phyloP scores from a whole-genome alignment of 2,329 filamentous ascomycete species.

The Aaosphaeria arxii region DNA sequence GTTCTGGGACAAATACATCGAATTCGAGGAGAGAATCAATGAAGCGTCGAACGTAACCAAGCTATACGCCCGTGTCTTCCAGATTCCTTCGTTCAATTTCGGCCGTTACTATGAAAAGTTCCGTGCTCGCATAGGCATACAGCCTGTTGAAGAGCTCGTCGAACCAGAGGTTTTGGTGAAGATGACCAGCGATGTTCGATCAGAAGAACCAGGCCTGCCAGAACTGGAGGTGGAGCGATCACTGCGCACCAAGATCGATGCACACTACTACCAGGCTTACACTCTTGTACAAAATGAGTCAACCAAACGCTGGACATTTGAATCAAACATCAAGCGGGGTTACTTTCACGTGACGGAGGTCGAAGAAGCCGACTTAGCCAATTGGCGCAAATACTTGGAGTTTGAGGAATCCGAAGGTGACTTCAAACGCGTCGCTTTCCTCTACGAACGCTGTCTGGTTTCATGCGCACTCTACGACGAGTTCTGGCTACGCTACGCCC shows the following conservation, averaged over 20 bases:
- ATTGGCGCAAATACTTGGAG: conserved; percentile 96
- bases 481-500: conserved; percentile 95
- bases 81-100: conserved; percentile 94
- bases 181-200: conserved; percentile 70
- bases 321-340: conserved; percentile 89
- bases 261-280: conserved; percentile 77
- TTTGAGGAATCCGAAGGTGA: conserved; percentile 88
- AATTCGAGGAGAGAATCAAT: conserved; percentile 82
- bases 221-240: conserved; percentile 82
- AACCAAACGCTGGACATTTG: conserved; percentile 90
- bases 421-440: conserved; percentile 69
- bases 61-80: conserved; percentile 77
- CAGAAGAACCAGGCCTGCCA: conserved; percentile 61
- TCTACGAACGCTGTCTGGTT: conserved; percentile 92
- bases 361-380: conserved; percentile 76
- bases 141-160: conserved; percentile 71
- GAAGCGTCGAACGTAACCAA: conserved; percentile 65
- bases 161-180: conserved; percentile 64
- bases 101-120: conserved; percentile 92
- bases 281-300: conserved; percentile 81
- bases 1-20: conserved; percentile 99
- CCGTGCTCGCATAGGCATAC: conserved; percentile 57
- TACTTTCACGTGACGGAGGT: conserved; percentile 97
- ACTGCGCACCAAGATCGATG: conserved; percentile 75
- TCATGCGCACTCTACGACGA: conserved; percentile 95